Percentiles rank a stretch among this genome's conserved stretches.
Evolutionary conservation across 179 eudicot genomes (phyloP).

Genomic region (Corrigiola litoralis): DNA sequence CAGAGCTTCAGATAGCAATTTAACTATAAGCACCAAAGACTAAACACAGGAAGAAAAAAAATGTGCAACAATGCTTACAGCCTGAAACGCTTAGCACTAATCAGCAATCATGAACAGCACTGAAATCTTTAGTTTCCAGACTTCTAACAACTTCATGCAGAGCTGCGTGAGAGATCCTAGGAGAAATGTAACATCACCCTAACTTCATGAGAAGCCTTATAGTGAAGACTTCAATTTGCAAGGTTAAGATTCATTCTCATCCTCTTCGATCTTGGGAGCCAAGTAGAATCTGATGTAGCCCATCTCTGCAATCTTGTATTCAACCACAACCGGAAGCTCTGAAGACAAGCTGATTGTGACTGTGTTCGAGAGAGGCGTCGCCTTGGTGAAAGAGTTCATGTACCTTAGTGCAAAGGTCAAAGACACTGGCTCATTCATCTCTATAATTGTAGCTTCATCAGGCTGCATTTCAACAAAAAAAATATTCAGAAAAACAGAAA

Average conservation of each 20-base stretch:
- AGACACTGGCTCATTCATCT: slow-evolving; percentile 75
- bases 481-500: background rate
- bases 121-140: background rate
- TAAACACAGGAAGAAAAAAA: background rate
- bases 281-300: slow-evolving; percentile 70
- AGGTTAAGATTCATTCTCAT: slow-evolving; percentile 54
- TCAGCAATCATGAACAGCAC: background rate
- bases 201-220: background rate
- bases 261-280: slow-evolving; percentile 83
- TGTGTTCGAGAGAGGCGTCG: slow-evolving; percentile 62
- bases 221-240: background rate
- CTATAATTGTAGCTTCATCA: slow-evolving; percentile 67
- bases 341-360: slow-evolving; percentile 73
- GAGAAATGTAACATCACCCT: slow-evolving; percentile 4
- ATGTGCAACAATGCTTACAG: background rate
- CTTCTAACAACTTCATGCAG: slow-evolving; percentile 6
- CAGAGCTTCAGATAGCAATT: background rate
- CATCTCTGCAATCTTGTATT: slow-evolving; percentile 83
- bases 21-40: slow-evolving; percentile 8
- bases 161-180: slow-evolving; percentile 2
- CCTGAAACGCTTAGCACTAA: slow-evolving; percentile 4
- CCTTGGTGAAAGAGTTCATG: slow-evolving; percentile 81
- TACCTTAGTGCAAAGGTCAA: slow-evolving; percentile 71
- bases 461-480: slow-evolving; percentile 47
- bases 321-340: slow-evolving; percentile 67